Percentiles rank a stretch among this genome's conserved stretches.
Conservation (phyloP, 331 rosid genomes). For the Malus hybrid region DNA sequence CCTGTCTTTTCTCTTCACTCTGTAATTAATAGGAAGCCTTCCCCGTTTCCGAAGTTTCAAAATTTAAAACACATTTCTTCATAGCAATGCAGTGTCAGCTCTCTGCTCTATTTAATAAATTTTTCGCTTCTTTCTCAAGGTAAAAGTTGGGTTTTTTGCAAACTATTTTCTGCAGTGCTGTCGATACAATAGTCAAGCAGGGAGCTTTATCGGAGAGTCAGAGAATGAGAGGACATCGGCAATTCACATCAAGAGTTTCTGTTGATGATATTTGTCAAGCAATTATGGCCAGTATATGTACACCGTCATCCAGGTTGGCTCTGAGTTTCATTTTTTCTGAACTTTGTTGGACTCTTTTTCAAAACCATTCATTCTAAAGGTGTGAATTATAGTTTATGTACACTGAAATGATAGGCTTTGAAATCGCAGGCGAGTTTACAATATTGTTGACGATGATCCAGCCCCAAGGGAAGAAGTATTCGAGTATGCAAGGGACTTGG, state of each 20-base stretch:
- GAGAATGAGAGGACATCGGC: conserved; percentile 45
- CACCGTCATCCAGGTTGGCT: conserved; percentile 33
- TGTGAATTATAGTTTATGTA: neutral
- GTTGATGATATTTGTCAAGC: conserved; percentile 84
- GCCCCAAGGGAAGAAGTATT: conserved; percentile 80
- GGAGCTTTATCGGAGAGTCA: conserved; percentile 51
- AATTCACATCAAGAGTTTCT: conserved; percentile 73
- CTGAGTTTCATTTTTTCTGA: neutral
- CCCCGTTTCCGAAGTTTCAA: neutral
- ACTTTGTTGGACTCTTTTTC: neutral
- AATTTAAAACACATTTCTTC: neutral
- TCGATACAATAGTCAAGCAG: conserved; percentile 65
- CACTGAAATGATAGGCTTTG: neutral
- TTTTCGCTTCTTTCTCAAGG: neutral
- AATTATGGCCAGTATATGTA: conserved; percentile 41
- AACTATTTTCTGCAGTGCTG: conserved; percentile 42
- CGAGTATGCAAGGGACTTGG: conserved; percentile 60
- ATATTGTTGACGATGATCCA: conserved; percentile 75
- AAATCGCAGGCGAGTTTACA: conserved; percentile 52
- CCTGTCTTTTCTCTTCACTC: conserved; percentile 3
- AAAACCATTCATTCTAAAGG: neutral
- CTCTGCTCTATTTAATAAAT: too few relatives aligned
- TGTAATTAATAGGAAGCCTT: neutral
- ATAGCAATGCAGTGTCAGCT: neutral
- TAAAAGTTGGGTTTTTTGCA: neutral